Conservation (phyloP, 169 alveolate genomes). For the Toxoplasma gondii region DNA sequence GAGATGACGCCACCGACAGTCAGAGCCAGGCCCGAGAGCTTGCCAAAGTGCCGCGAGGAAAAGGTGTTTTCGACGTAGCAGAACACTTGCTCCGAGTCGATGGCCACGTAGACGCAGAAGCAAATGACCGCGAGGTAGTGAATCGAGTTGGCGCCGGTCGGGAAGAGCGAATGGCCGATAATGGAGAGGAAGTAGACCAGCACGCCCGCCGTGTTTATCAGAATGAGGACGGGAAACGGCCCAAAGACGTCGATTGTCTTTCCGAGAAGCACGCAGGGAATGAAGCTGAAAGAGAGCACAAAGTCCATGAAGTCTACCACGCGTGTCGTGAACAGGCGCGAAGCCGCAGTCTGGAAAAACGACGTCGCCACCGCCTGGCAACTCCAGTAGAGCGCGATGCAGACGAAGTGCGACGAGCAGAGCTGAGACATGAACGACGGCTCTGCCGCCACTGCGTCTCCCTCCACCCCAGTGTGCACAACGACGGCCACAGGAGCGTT, state of each 20-base stretch:
- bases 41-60: slow-evolving; percentile 45
- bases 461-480: neutral
- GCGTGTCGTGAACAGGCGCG: slow-evolving; percentile 7
- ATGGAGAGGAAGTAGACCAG: slow-evolving; percentile 40
- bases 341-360: slow-evolving; percentile 39
- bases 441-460: neutral
- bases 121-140: slow-evolving; percentile 13
- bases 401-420: slow-evolving; percentile 41
- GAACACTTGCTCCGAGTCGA: slow-evolving; percentile 56
- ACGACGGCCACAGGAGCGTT: neutral
- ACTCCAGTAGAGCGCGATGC: slow-evolving; percentile 21
- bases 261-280: slow-evolving; percentile 59
- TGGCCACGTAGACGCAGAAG: slow-evolving; percentile 50
- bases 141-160: neutral
- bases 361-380: slow-evolving; percentile 45
- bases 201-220: slow-evolving; percentile 49
- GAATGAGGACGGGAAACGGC: slow-evolving; percentile 1
- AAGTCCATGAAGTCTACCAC: slow-evolving; percentile 30
- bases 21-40: slow-evolving; percentile 43
- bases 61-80: slow-evolving; percentile 52
- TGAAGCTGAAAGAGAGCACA: slow-evolving; percentile 35
- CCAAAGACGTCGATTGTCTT: slow-evolving; percentile 54
- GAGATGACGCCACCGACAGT: slow-evolving; percentile 63
- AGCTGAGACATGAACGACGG: slow-evolving; percentile 31
- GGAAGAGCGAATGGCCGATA: neutral